These are phyloP conservation scores for Lizonia empirigonia DNA, from an alignment of 2,329 filamentous ascomycete species.

Conservation along the genomic window DNA sequence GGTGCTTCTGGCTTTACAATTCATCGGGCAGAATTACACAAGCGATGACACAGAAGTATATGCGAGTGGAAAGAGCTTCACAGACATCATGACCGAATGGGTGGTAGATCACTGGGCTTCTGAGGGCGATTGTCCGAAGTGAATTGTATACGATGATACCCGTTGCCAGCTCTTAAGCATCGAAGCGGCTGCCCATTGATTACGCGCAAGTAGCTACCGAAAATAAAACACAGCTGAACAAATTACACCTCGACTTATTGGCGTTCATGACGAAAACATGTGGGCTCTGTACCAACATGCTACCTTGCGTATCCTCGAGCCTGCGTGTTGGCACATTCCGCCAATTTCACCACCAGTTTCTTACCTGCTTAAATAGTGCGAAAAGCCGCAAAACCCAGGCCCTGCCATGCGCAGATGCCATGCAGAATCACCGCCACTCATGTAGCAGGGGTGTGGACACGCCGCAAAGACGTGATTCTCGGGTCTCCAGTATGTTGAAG, in stretches of 20 bases:
- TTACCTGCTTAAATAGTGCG: too few species aligned
- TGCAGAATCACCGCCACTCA: too few species aligned
- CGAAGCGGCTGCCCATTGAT: not conserved
- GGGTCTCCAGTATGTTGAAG: too few species aligned
- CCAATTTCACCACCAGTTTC: too few species aligned
- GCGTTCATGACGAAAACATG: not conserved
- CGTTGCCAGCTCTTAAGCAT: not conserved
- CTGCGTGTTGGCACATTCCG: too few species aligned
- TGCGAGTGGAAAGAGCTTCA: constrained; percentile 60
- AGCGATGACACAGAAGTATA: constrained; percentile 59
- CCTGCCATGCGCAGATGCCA: too few species aligned
- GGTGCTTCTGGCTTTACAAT: constrained; percentile 75
- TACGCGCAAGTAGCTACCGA: not conserved
- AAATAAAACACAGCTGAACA: not conserved
- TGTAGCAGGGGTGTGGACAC: too few species aligned
- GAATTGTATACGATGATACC: not conserved
- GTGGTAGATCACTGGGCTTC: constrained; percentile 60
- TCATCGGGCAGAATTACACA: constrained; percentile 58
- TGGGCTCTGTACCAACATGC: too few species aligned
- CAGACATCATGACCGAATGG: constrained; percentile 65
- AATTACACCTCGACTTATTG: not conserved
- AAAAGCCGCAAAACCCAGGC: too few species aligned
- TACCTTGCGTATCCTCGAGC: too few species aligned
- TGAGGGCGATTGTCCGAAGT: constrained; percentile 29
- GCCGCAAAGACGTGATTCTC: too few species aligned